Base-by-base conservation (phyloP, 2,329 filamentous ascomycete species). In the Ambrosiella xylebori region DNA sequence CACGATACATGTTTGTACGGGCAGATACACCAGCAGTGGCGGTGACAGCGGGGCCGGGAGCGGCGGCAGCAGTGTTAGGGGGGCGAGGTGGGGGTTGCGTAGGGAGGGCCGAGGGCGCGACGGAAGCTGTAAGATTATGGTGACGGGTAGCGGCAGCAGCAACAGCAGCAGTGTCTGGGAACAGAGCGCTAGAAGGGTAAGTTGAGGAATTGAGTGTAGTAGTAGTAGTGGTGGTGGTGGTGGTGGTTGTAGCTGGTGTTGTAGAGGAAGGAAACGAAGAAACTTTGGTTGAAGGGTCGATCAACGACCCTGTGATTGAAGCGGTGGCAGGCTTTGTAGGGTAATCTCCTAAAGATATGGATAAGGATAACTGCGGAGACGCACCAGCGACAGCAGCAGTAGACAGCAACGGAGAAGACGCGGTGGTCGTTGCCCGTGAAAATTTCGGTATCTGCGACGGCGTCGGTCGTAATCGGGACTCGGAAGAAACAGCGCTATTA, bases 1-100 rank as follows among this genome's bases (percentile, higher is more conserved):
- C 56, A 41, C 45, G 53, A 52, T 60, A 60, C 59, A 60, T 60
- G 53, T 52, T 35, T 41, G 52, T 40, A 47, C 19, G 15, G 51
- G 39, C 51, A 36, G 44, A 17, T n/a, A 49, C 36, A 40, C 45
- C 12, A 40, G 56, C 15, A 49, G 50, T 12, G 19, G 19, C 19
- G 50, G 35, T 19, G 19, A 19, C 35, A 19, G 17, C 19, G 40
- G 17, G 41, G 27, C 35, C n/a, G 51, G 13, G 7, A 2, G n/a
- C 19, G 17, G 44, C 15, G 15, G 47, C 40, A 15, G 56, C 27
- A 19, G 56, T 52, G 35, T 7, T 40, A 7, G 15, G 19, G 47
- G 53, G 53, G 45, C 44, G n/a, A 35, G 57, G 40, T n/a, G n/a
- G 40, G 11, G 19, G 47, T 50, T 27, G 36, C 55, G 39, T 45